A percentile compares a stretch with the other conserved stretches of the same genome.
Evolutionary conservation across 164 flowering plant species (phyloP).

Genomic region (Piper longum): DNA sequence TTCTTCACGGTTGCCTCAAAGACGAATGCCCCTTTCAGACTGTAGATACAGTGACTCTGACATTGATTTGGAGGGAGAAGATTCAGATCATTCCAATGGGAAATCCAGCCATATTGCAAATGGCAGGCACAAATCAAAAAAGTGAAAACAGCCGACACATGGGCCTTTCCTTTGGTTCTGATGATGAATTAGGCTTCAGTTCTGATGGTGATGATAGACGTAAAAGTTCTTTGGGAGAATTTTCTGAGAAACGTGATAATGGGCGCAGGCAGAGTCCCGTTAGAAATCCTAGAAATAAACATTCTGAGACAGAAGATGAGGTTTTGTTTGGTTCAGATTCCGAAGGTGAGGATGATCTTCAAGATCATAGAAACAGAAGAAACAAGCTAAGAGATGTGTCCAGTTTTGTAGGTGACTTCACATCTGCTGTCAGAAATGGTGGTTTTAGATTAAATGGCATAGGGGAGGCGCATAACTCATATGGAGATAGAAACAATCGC

Average conservation of each 20-base stretch:
- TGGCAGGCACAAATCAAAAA: constrained; percentile 22
- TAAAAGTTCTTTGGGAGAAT: constrained; percentile 5
- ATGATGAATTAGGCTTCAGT: constrained; percentile 28
- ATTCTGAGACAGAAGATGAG: constrained; percentile 20
- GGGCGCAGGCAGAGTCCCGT: constrained; percentile 13
- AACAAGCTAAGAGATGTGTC: constrained; percentile 14
- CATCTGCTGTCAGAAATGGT: neutral
- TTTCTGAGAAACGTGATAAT: constrained; percentile 14
- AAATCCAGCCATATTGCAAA: constrained; percentile 57
- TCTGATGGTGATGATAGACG: constrained; percentile 34
- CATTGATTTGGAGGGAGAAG: constrained; percentile 51
- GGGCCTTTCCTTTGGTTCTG: constrained; percentile 38
- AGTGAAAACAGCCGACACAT: constrained; percentile 20
- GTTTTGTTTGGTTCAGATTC: constrained; percentile 30
- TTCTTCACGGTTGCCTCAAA: constrained; percentile 7
- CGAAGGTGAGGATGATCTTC: constrained; percentile 18
- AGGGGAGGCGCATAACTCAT: constrained; percentile 12
- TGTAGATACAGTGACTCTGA: constrained; percentile 27
- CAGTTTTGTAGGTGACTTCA: constrained; percentile 7
- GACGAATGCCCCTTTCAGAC: constrained; percentile 18
- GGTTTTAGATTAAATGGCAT: constrained; percentile 10
- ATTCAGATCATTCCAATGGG: constrained; percentile 39
- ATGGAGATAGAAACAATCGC: constrained; percentile 8
- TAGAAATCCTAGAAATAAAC: constrained; percentile 15
- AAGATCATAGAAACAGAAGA: constrained; percentile 11